These are phyloP conservation scores for Fusarium ambrosium DNA, from an alignment of 2,329 filamentous ascomycete species.

Conservation along the genomic window DNA sequence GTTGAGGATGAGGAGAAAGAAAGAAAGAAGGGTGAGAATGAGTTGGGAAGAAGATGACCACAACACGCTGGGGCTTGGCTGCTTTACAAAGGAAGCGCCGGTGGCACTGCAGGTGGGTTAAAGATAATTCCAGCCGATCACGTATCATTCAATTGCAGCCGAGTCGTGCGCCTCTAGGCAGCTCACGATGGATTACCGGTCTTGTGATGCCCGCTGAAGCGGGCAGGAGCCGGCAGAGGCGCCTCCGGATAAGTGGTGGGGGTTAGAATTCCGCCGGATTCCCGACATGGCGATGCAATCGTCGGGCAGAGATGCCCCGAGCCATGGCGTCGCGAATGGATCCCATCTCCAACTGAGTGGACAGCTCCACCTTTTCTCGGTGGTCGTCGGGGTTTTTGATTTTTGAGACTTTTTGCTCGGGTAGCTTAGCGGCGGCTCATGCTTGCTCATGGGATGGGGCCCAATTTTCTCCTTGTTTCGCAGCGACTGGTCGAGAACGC, in stretches of 20 bases:
- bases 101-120: conserved; percentile 31
- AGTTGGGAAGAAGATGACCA: conserved; percentile 6
- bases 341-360: conserved; percentile 26
- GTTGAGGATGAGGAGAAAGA: conserved; percentile 1
- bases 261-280: conserved; percentile 26
- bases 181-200: conserved; percentile 8
- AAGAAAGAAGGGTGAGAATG: neutral
- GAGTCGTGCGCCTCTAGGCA: conserved; percentile 1
- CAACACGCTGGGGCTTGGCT: conserved; percentile 25
- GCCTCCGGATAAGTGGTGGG: conserved; percentile 13
- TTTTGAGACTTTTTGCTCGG: conserved; percentile 9
- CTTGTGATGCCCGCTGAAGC: conserved; percentile 29
- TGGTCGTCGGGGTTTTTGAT: conserved; percentile 29
- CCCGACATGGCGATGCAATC: conserved; percentile 26
- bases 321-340: conserved; percentile 35
- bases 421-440: conserved; percentile 30
- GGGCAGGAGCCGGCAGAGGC: conserved; percentile 27
- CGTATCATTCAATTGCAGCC: conserved; percentile 20
- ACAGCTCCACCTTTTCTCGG: conserved; percentile 39
- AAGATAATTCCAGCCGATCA: conserved; percentile 24
- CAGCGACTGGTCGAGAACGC: neutral
- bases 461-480: conserved; percentile 8
- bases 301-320: conserved; percentile 40
- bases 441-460: neutral
- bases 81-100: conserved; percentile 37